Evolutionary conservation across 371 early-diverging fungal species (phyloP).

Genomic region (Aphelidium insulamus): DNA sequence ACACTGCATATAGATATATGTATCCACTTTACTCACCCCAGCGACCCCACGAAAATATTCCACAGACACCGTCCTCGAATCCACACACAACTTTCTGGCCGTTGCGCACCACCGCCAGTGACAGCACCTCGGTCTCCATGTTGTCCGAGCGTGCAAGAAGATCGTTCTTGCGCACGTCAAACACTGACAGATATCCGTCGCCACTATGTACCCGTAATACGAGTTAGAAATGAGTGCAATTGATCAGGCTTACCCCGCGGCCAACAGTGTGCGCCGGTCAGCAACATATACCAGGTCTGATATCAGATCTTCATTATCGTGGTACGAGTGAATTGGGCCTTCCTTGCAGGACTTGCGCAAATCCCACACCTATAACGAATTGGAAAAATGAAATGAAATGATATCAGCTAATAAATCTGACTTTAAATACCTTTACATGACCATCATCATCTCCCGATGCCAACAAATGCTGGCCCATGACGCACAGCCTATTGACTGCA

Average conservation of each 20-base stretch:
- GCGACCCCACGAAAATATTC: too few species aligned
- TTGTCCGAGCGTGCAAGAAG: conserved; percentile 16
- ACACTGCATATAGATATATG: too few species aligned
- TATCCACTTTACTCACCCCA: too few species aligned
- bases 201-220: conserved; percentile 6
- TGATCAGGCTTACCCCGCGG: conserved; percentile 12
- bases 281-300: conserved; percentile 13
- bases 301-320: conserved; percentile 19
- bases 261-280: conserved; percentile 11
- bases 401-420: too few species aligned
- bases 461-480: conserved; percentile 10
- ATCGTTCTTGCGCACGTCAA: conserved; percentile 17
- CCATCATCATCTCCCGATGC: conserved; percentile 25
- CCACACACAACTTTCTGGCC: too few species aligned
- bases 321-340: conserved; percentile 11
- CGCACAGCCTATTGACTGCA: conserved; percentile 13
- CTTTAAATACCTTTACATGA: conserved; percentile 23
- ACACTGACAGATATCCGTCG: conserved; percentile 20
- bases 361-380: too few species aligned
- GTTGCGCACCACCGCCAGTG: too few species aligned
- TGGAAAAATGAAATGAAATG: too few species aligned
- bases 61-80: too few species aligned
- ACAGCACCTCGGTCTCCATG: conserved; percentile 23
- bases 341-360: too few species aligned
- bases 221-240: not conserved